Conservation (phyloP, 2,329 filamentous ascomycete genomes). For the Gnomoniopsis sp. region DNA sequence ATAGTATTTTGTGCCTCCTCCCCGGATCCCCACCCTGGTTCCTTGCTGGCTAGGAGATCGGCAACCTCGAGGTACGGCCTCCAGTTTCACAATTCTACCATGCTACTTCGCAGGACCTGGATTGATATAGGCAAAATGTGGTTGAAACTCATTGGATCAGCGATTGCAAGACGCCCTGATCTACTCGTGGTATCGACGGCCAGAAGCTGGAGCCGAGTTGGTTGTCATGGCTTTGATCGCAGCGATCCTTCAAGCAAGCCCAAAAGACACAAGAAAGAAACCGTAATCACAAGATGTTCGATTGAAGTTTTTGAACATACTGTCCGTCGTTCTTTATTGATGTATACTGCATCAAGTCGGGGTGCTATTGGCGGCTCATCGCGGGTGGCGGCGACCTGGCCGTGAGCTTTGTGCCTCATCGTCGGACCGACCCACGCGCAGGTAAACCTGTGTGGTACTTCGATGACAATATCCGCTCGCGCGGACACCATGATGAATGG, state of each 20-base stretch:
- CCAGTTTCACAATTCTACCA: conserved; percentile 10
- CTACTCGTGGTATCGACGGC: background rate
- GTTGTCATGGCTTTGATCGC: background rate
- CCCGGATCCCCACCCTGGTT: conserved; percentile 9
- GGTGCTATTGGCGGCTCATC: no score
- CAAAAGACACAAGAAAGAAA: background rate
- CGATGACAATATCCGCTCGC: background rate
- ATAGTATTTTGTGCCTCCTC: conserved; percentile 4
- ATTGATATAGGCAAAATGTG: conserved; percentile 5
- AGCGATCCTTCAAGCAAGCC: background rate
- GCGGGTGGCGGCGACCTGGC: no score
- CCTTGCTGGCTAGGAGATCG: conserved; percentile 4
- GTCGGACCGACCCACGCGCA: no score
- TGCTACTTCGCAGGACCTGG: background rate
- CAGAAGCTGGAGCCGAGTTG: background rate
- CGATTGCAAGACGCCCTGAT: background rate
- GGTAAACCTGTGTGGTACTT: background rate
- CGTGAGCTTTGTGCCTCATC: no score
- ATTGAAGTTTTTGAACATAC: background rate
- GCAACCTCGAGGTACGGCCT: background rate
- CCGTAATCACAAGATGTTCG: background rate
- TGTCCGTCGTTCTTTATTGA: background rate
- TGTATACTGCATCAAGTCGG: no score
- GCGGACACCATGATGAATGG: no score
- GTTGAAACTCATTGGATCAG: background rate